Conservation (phyloP, 805 yeast genomes). For the Yarrowia phangngaensis region DNA sequence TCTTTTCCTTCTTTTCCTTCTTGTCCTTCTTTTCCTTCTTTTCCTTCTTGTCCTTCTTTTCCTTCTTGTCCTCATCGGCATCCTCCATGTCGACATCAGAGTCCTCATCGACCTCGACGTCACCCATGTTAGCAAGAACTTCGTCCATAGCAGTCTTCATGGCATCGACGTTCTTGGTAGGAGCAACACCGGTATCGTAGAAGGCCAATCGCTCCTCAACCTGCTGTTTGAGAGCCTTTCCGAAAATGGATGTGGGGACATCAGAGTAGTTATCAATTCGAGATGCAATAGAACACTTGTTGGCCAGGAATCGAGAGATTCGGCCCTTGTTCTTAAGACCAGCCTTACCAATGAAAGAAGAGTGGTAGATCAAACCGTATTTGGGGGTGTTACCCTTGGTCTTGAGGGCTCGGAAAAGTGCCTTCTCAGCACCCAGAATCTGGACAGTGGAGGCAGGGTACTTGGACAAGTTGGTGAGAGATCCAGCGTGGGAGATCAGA, state of each 20-base stretch:
- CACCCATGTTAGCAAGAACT: conserved; percentile 43
- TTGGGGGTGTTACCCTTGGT: conserved; percentile 98
- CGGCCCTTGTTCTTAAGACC: conserved; percentile 98
- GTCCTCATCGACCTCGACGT: conserved; percentile 44
- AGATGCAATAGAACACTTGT: conserved; percentile 98
- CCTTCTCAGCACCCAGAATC: conserved; percentile 98
- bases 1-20: conserved; percentile 44
- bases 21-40: conserved; percentile 39
- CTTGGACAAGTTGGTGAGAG: conserved; percentile 88
- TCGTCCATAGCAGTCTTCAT: conserved; percentile 84
- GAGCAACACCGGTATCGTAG: conserved; percentile 94
- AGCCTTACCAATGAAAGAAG: conserved; percentile 96
- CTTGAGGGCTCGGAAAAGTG: conserved; percentile 95
- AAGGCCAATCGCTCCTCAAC: conserved; percentile 96
- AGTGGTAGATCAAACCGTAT: conserved; percentile 95
- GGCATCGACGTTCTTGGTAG: conserved; percentile 94
- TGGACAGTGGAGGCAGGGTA: conserved; percentile 99
- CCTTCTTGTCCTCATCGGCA: conserved; percentile 47
- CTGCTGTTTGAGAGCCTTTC: conserved; percentile 87
- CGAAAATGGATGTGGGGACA: conserved; percentile 85
- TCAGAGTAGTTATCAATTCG: conserved; percentile 98
- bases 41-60: conserved; percentile 49
- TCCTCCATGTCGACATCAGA: conserved; percentile 39
- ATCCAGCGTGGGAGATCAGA: conserved; percentile 95
- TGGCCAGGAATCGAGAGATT: conserved; percentile 96